Evolutionary conservation across 352 stramenopile species (phyloP), one percentile per base, ranked within the genome.

Genomic region (Pythium vanterpoolii): DNA sequence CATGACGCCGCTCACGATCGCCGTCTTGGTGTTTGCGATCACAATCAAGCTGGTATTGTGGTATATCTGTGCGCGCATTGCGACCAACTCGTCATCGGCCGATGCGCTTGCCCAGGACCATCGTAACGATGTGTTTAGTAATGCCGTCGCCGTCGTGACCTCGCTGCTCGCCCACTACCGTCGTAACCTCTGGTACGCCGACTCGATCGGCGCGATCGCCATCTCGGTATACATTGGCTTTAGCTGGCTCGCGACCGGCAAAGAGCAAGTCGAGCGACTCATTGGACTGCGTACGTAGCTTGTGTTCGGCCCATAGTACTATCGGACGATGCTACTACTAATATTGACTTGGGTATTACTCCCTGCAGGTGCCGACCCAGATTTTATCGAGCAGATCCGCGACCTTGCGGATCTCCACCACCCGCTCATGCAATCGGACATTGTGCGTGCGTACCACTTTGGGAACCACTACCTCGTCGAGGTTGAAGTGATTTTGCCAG

Each of bases 181-280:
- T 28, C 69, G 64, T n/a, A 71, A 75, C 40, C 66, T 98, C 5
- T 98, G 95, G 96, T 98, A 86, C 69, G 62, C 97, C 18, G 96
- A 99, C 82, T 90, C 93, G 7, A 68, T 97, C 44, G 96, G 95
- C 31, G 96, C 93, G 44, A 98, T 98, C 65, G 48, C 89, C 13
- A 98, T 99, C 68, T 98, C 91, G 5, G 40, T 98, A 4, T 99
- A 98, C 72, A 98, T 99, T 62, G 96, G 96, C 21, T 81, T 90
- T 30, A 98, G 90, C 60, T 99, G 96, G 96, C 88, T 97, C 51
- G 71, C 78, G 11, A 98, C 96, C 1, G 95, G 93, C 48, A 97
- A 97, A 60, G 96, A 98, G 61, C 95, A 99, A 74, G 96, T 98
- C 50, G 77, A 94, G 63, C 86, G 85, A 5, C 84, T 97, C 52